Conservation (phyloP, 208 protist species). For the Acanthamoeba triangularis region DNA sequence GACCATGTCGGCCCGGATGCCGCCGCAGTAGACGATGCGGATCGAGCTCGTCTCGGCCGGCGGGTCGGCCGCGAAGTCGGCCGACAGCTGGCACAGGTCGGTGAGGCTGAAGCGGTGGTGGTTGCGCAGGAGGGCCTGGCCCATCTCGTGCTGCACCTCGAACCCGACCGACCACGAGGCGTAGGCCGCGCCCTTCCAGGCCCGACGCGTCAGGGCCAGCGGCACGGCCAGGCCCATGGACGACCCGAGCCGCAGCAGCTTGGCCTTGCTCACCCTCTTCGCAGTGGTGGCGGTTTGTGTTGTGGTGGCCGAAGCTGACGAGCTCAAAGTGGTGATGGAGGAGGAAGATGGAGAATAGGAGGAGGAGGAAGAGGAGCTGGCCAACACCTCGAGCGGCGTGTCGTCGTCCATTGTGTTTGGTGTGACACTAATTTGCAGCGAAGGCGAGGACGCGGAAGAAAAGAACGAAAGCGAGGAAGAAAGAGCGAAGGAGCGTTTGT, state of each 20-base stretch:
- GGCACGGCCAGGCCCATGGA: slow-evolving; percentile 29
- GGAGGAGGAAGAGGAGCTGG: not conserved
- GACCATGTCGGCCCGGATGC: not conserved
- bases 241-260: slow-evolving; percentile 57
- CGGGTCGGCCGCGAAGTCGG: slow-evolving; percentile 51
- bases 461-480: slow-evolving; percentile 7
- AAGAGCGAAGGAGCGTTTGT: slow-evolving; percentile 17
- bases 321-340: not conserved
- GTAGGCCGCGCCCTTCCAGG: slow-evolving; percentile 63
- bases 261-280: slow-evolving; percentile 44
- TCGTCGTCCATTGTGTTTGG: not conserved
- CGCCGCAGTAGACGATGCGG: slow-evolving; percentile 53
- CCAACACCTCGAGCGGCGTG: not conserved
- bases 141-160: slow-evolving; percentile 72
- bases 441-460: not conserved
- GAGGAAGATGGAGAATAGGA: slow-evolving; percentile 23
- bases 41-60: not conserved
- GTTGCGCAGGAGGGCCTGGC: slow-evolving; percentile 57
- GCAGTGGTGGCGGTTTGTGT: not conserved
- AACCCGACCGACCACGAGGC: slow-evolving; percentile 68
- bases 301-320: not conserved
- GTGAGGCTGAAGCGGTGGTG: slow-evolving; percentile 55
- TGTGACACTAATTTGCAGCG: not conserved
- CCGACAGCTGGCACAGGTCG: slow-evolving; percentile 52
- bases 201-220: slow-evolving; percentile 5